Base-by-base conservation (phyloP, 1,284 basidiomycete species). In the Trametes versicolor region DNA sequence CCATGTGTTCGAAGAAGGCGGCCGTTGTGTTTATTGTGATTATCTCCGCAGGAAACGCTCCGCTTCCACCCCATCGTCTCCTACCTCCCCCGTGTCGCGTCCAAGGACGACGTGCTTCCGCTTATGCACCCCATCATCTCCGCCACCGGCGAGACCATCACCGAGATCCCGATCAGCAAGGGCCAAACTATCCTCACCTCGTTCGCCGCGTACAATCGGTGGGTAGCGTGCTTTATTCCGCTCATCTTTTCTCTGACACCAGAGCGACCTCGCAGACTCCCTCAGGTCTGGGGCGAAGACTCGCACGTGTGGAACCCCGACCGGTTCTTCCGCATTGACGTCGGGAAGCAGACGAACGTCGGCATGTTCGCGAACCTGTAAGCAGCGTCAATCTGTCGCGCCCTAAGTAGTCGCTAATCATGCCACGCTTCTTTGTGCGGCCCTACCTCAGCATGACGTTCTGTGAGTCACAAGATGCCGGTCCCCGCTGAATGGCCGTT, bases 341-440 rank as follows among this genome's bases (percentile, higher is more conserved):
- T 72, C 21, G 74, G 75, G n/a, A 82, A 80, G 69, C 80, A 77
- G 23, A 75, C 80, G 0, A 70, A 71, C 10, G 72, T 86, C 5
- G 85, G 87, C 0, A 78, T 84, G 13, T 83, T 84, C 65, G 80
- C 79, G 9, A 86, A 86, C 72, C 71, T 87, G 86, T 87, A 67
- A 71, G 85, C 27, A 4, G 4, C 29, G 13, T 2, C 29, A 1
- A 15, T 15, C 4, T n/a, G 25, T 49, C 15, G 21, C 25, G 12
- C 23, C 12, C 3, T 8, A 13, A 8, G 25, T 13, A 2, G 2
- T 49, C 32, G 48, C 27, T 50, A 4, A 50, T 12, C 48, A 13
- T 34, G 13, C 2, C 9, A n/a, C 21, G 4, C 25, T n/a, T 25
- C 6, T 1, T 36, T 15, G 34, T 27, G 21, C 32, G 2, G 34